These are phyloP conservation scores for Epichloe glyceriae DNA, from an alignment of 2,329 filamentous ascomycete genomes.

Conservation along the genomic window DNA sequence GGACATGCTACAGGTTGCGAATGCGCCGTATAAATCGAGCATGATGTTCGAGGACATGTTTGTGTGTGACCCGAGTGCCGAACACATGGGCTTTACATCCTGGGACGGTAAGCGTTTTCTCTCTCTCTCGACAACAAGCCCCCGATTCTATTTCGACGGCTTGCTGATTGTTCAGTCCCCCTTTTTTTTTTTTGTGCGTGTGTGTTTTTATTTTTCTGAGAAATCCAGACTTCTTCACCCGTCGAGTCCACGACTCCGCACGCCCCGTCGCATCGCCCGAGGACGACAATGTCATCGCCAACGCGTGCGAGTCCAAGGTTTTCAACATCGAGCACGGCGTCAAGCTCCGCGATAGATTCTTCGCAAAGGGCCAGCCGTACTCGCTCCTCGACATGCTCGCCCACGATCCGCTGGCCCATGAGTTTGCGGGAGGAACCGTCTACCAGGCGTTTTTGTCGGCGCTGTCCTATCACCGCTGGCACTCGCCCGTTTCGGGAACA, in stretches of 20 bases:
- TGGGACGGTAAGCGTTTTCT: slow-evolving; percentile 42
- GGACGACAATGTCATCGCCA: slow-evolving; percentile 41
- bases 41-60: slow-evolving; percentile 47
- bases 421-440: slow-evolving; percentile 51
- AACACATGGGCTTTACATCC: slow-evolving; percentile 47
- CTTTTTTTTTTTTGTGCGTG: too few species aligned
- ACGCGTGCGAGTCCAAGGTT: slow-evolving; percentile 51
- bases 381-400: slow-evolving; percentile 51
- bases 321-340: slow-evolving; percentile 39
- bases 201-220: too few species aligned
- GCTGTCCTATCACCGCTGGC: slow-evolving; percentile 60
- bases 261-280: slow-evolving; percentile 46
- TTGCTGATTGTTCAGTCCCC: neutral
- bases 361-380: slow-evolving; percentile 57
- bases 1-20: slow-evolving; percentile 39
- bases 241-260: slow-evolving; percentile 36
- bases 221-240: slow-evolving; percentile 53
- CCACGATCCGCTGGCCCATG: slow-evolving; percentile 34
- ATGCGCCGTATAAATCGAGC: slow-evolving; percentile 26
- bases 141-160: neutral
- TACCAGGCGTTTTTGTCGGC: slow-evolving; percentile 60
- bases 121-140: too few species aligned
- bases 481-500: slow-evolving; percentile 51
- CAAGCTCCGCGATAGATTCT: slow-evolving; percentile 48
- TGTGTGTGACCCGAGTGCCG: slow-evolving; percentile 39